Evolutionary conservation across 495 filamentous ascomycete species (phyloP), one percentile per base, ranked within the genome.

Genomic region (Parmelia sp.): DNA sequence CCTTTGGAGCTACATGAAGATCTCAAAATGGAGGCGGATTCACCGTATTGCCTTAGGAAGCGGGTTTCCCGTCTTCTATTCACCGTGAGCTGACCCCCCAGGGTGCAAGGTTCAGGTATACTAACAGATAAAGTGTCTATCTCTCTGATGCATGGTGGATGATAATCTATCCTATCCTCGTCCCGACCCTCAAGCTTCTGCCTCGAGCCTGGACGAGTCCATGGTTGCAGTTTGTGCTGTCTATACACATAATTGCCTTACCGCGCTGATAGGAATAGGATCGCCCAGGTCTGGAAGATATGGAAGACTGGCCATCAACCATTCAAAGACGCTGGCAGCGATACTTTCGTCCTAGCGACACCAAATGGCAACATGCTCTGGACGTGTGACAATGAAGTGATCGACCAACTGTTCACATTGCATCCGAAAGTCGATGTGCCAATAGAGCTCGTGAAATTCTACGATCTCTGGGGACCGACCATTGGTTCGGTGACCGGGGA

Each of bases 301-400:
- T 60, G 58, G 58, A 60, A 60, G 40, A 19, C 27, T 31, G 58
- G 58, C 17, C 39, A 60, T 44, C 33, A 60, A 19, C 58, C 58
- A n/a, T 60, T 45, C 21, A 23, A 60, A 44, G 58, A 60, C 36
- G 31, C 25, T 29, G 37, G 58, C 21, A 60, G 35, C n/a, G 58
- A 60, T 39, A 60, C 36, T 0, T 60, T 60, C 31, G 42, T 60
- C 17, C 21, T 60, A n/a, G 58, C 58, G 19, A 60, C 58, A 10
- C 58, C 58, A 6, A 29, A 39, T n/a, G 58, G 58, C 17, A 60
- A 60, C 39, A 39, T 60, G 35, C 31, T 60, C 25, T 60, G 58
- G 58, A 60, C 58, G 19, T 39, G 21, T 45, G 58, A 60, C 27
- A n/a, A n/a, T n/a, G 23, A 7, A 31, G 58, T 60, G 8, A 29